Percentiles rank a stretch among this genome's conserved stretches.
These are phyloP conservation scores for Tephrocybe sp. DNA, from an alignment of 768 basidiomycete species.

Conservation along the genomic window DNA sequence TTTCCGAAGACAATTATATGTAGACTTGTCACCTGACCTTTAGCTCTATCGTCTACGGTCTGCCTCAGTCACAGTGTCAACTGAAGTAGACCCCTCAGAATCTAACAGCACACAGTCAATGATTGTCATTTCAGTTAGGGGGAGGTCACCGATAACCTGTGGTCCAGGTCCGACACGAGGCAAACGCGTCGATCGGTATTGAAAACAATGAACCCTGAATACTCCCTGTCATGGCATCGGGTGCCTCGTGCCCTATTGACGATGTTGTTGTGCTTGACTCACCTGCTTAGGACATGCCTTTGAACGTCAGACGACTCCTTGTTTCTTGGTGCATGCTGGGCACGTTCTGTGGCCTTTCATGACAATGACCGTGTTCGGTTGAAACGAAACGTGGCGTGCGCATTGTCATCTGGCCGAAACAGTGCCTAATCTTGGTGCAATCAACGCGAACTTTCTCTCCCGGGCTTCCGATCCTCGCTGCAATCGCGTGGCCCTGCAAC, in stretches of 20 bases:
- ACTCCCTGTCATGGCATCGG: too few relatives aligned
- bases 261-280: neutral
- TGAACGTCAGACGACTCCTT: neutral
- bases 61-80: neutral
- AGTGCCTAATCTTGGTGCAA: neutral
- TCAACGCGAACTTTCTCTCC: neutral
- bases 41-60: neutral
- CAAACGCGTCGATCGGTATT: neutral
- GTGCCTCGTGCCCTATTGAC: neutral
- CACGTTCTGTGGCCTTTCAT: neutral
- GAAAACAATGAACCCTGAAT: too few relatives aligned
- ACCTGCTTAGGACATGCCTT: neutral
- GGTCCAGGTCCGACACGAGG: neutral
- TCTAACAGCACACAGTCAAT: neutral
- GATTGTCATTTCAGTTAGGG: neutral
- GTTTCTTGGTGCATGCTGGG: neutral
- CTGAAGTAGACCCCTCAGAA: too few relatives aligned
- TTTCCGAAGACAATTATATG: too few relatives aligned
- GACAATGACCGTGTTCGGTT: neutral
- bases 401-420: neutral
- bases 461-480: slow-evolving; percentile 7
- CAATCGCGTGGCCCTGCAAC: slow-evolving; percentile 6
- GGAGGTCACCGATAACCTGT: neutral
- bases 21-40: too few relatives aligned
- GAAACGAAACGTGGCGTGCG: slow-evolving; percentile 4